Evolutionary conservation across 176 grass and related monocot genomes (phyloP), one percentile per base, ranked within the genome.

Genomic region (Metroxylon sagu): DNA sequence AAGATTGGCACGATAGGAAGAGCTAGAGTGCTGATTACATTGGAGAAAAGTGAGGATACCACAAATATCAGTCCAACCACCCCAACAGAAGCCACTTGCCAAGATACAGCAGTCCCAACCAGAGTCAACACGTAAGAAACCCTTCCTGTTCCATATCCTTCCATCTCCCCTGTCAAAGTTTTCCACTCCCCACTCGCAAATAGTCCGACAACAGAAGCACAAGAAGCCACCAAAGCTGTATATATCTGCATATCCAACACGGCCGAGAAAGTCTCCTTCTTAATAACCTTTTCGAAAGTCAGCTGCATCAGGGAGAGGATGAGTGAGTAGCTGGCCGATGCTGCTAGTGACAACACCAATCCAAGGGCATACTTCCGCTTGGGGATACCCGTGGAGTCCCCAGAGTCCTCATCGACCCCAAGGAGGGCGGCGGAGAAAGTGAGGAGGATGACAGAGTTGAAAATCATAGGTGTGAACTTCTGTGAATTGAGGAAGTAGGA

Each of bases 31-130:
- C 81, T 73, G 71, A 97, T 87, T 29, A 88, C 81, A 77, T 97
- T 97, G 56, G 87, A 81, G 74, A 97, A 97, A 18, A 97, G 61
- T n/a, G 87, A 88, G 7, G 93, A 97, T 31, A 85, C 84, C 56
- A 71, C 2, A 1, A 82, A 85, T 25, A 97, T 50, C 18, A 97
- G 80, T 3, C 87, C 81, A 55, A 88, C 53, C n/a, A 85, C 52
- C 49, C 93, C 87, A 68, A 91, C 72, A 0, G 80, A 77, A 53
- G 72, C 50, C 3, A 88, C 71, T 77, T 97, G 93, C 83, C 84
- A 87, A 14, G 74, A 68, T 26, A 83, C 53, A 31, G 80, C 87
- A 25, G 81, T 80, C 75, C 87, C 66, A 18, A 71, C 70, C 52
- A 91, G 74, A 28, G 93, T 91, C 87, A 85, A 71, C 52, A 64